Base-by-base conservation (phyloP, 2,329 filamentous ascomycete genomes). In the Fusarium buxicola region DNA sequence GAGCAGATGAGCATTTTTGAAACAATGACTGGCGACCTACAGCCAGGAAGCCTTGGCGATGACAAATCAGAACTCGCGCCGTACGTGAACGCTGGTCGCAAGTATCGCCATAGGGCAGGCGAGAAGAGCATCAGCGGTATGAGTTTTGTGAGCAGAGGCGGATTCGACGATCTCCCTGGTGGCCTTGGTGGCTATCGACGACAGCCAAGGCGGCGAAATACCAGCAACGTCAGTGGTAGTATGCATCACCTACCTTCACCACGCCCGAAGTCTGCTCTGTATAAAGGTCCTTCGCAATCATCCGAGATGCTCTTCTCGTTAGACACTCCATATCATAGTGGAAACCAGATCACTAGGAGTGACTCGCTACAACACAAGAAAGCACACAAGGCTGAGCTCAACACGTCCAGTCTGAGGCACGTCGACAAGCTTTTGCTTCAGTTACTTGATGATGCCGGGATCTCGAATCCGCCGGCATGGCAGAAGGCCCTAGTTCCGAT, bases 401-500 rank as follows among this genome's bases (percentile, higher is more conserved):
- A 97, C 65, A 86, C 88, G 62, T 92, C 92, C 7, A 97, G 95
- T 73, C 78, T 97, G 57, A 87, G 92, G 63, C 95, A 99, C 79
- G 92, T 98, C 16, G 89, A 90, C 65, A 92, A 89, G 71, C 84
- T 99, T 5, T 82, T 99, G 13, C 87, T 86, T 35, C 95, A 99
- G 74, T 83, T 98, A 31, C 78, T 99, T 2, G 83, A 89, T 58
- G 94, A 97, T 73, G 86, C 87, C 3, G 82, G 85, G 4, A 87
- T 99, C 21, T 84, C 90, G 11, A 90, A 92, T 68, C 82, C 87
- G 1, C 80, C 85, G 3, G 89, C 89, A 25, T 99, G 95, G 95
- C 92, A 97, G 73, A 94, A 89, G 66, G 92, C 94, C 1, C 81
- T 99, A 11, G 85, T 97, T 46, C 95, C 95, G 0, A 96, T 99